A percentile compares a stretch with the other conserved stretches of the same genome.
Conservation (phyloP, 129 eudicot genomes). For the Kitagawia praeruptora region DNA sequence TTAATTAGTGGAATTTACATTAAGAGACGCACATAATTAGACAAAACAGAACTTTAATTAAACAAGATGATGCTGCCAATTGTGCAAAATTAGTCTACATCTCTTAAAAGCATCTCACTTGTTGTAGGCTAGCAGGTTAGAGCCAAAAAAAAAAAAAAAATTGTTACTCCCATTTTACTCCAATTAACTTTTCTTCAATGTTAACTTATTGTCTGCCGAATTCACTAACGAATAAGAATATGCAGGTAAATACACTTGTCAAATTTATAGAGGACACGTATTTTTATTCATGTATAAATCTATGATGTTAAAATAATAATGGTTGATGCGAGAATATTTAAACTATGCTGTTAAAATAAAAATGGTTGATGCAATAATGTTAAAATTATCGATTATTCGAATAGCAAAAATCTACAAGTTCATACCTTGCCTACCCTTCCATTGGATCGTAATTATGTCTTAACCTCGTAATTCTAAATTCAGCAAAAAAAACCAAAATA, state of each 20-base stretch:
- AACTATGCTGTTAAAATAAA: no score
- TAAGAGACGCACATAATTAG: neutral
- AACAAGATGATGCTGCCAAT: neutral
- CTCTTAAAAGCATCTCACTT: neutral
- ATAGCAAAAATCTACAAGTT: no score
- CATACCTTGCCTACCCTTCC: no score
- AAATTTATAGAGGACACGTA: neutral
- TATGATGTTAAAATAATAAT: neutral
- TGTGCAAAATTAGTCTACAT: neutral
- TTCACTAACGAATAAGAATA: neutral
- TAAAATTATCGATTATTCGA: no score
- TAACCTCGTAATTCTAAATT: no score
- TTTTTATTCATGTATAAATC: neutral
- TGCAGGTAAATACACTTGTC: neutral
- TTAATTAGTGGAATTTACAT: neutral
- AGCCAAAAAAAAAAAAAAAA: neutral
- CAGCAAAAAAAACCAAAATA: no score
- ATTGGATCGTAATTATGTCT: no score
- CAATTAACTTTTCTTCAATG: neutral
- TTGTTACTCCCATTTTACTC: neutral
- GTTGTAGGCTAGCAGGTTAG: neutral
- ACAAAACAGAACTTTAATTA: neutral
- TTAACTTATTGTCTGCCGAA: slow-evolving; percentile 11
- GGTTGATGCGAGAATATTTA: no score
- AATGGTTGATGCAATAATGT: no score